Evolutionary conservation across 257 asterid genomes (phyloP).

Genomic region (Solanum gandarillasii): DNA sequence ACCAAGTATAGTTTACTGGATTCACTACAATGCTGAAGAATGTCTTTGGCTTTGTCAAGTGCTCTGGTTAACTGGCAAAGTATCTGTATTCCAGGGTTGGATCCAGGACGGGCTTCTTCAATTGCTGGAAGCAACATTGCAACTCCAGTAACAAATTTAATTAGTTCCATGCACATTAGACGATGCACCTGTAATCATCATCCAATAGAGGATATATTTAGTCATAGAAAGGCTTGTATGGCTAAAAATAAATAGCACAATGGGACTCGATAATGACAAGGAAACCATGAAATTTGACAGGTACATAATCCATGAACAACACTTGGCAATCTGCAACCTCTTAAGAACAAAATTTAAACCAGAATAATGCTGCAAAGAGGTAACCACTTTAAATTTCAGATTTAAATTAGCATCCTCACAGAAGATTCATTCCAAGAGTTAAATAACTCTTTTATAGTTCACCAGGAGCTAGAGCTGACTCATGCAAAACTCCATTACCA

Average conservation of each 20-base stretch:
- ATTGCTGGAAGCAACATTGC: conserved; percentile 43
- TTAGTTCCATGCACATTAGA: conserved; percentile 58
- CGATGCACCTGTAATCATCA: conserved; percentile 56
- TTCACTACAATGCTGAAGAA: conserved; percentile 59
- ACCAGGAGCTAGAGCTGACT: background rate
- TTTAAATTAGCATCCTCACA: background rate
- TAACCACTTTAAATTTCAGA: background rate
- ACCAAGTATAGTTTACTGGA: conserved; percentile 92
- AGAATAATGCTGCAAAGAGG: background rate
- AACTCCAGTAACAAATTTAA: conserved; percentile 26
- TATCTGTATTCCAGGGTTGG: conserved; percentile 71
- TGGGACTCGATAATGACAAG: background rate
- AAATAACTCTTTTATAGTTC: background rate
- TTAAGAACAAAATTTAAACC: background rate
- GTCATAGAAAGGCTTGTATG: background rate
- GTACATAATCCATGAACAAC: background rate
- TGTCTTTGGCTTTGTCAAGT: conserved; percentile 49
- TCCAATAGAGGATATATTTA: background rate
- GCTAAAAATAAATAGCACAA: background rate
- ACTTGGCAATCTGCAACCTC: background rate
- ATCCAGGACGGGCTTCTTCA: conserved; percentile 78
- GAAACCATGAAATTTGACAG: background rate
- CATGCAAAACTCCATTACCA: background rate
- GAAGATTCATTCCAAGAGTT: background rate
- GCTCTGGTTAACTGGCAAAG: conserved; percentile 59